Conservation (phyloP, 352 stramenopile species). For the Pythium oligandrum region DNA sequence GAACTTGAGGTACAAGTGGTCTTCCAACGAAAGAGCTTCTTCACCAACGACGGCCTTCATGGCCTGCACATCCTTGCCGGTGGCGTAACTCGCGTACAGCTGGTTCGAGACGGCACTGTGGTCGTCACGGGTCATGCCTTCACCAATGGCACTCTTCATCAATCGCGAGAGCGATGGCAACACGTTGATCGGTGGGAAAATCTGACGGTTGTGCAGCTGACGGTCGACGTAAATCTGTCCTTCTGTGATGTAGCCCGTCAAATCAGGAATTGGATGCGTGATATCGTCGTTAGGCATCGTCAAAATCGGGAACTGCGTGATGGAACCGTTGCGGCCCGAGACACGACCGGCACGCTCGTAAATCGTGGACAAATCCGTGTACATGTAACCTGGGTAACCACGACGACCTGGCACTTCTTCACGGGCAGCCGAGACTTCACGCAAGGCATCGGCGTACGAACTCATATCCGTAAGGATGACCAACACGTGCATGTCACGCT, state of each 20-base stretch:
- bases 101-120: conserved; percentile 99
- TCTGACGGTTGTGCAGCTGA: conserved; percentile 97
- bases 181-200: conserved; percentile 99
- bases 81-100: conserved; percentile 89
- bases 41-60: conserved; percentile 99
- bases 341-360: conserved; percentile 98
- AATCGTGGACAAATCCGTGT: conserved; percentile 99
- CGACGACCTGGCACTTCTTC: conserved; percentile 96
- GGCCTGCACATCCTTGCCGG: conserved; percentile 97
- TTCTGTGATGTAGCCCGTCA: conserved; percentile 99
- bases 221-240: conserved; percentile 98
- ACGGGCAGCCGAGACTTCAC: conserved; percentile 93
- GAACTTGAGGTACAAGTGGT: conserved; percentile 99
- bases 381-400: conserved; percentile 99
- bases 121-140: conserved; percentile 99
- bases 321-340: conserved; percentile 95
- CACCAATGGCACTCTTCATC: conserved; percentile 99
- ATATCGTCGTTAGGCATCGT: conserved; percentile 99
- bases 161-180: conserved; percentile 97
- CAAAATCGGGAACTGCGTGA: conserved; percentile 99
- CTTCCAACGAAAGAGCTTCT: conserved; percentile 98
- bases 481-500: conserved; percentile 98
- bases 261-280: conserved; percentile 99
- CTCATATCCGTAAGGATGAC: conserved; percentile 99
- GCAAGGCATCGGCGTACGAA: conserved; percentile 97